Percentiles rank a stretch among this genome's conserved stretches.
Evolutionary conservation across 2,329 filamentous ascomycete species (phyloP).

Genomic region (Beauveria sp.): DNA sequence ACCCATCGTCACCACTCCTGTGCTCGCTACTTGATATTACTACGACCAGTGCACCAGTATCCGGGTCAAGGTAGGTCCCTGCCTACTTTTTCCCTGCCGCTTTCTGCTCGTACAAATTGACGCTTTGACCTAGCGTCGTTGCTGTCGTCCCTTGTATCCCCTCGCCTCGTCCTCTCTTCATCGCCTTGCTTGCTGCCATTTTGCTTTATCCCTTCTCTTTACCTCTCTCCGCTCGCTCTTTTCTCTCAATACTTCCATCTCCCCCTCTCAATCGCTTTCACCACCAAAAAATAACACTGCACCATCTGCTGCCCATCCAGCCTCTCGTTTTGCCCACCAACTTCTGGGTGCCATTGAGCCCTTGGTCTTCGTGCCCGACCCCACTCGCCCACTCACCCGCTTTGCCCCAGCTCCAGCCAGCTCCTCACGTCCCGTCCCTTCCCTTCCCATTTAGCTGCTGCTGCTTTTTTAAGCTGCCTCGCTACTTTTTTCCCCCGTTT

Average conservation of each 20-base stretch:
- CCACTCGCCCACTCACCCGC: conserved; percentile 8
- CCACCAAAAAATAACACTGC: neutral
- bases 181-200: neutral
- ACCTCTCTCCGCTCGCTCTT: neutral
- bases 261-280: neutral
- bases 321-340: neutral
- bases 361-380: conserved; percentile 6
- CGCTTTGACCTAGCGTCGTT: neutral
- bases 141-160: neutral
- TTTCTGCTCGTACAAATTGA: neutral
- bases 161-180: neutral
- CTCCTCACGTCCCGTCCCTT: conserved; percentile 9
- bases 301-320: neutral
- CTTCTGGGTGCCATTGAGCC: neutral
- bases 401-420: conserved; percentile 4
- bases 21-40: no score
- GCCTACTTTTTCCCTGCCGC: no score
- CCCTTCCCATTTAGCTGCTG: neutral
- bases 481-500: neutral
- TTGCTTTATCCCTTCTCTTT: neutral
- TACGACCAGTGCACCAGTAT: no score
- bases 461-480: neutral
- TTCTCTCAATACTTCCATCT: neutral
- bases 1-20: no score
- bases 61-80: no score